phyloP scores from a whole-genome alignment of 2,329 filamentous ascomycete genomes.

The Paraconiothyrium brasiliense region DNA sequence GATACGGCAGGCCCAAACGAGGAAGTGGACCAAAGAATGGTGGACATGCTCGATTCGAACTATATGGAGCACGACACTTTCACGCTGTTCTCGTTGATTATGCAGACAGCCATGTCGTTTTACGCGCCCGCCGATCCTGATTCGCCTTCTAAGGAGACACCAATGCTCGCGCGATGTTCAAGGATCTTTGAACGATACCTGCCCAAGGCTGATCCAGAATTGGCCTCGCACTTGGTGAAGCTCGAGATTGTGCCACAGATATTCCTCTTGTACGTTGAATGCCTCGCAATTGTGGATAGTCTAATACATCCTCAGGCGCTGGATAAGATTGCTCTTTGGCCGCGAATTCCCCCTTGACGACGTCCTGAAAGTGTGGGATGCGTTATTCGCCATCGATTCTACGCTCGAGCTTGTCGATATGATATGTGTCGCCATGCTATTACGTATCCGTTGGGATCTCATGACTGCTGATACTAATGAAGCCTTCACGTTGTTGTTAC shows the following conservation, averaged over 20 bases:
- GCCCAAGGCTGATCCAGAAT: conserved; percentile 80
- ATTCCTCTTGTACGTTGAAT: conserved; percentile 80
- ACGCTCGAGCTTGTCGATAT: conserved; percentile 82
- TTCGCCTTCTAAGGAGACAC: conserved; percentile 58
- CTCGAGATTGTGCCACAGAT: conserved; percentile 96
- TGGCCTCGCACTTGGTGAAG: conserved; percentile 79
- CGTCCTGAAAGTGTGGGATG: conserved; percentile 87
- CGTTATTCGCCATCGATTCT: conserved; percentile 86
- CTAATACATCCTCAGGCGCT: conserved; percentile 68
- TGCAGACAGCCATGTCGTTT: conserved; percentile 86
- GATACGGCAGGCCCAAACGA: conserved; percentile 50
- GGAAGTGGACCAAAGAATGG: conserved; percentile 38
- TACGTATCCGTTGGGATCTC: conserved; percentile 90
- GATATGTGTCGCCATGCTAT: conserved; percentile 92
- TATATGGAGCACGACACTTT: conserved; percentile 94
- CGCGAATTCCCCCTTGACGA: conserved; percentile 92
- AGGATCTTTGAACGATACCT: conserved; percentile 87
- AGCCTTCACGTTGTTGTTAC: conserved; percentile 81
- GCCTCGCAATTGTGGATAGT: not conserved
- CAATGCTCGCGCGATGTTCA: conserved; percentile 85
- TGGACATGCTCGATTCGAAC: conserved; percentile 70
- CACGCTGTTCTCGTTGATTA: conserved; percentile 82
- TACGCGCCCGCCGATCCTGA: conserved; percentile 72
- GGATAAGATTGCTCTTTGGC: conserved; percentile 92
- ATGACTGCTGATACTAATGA: conserved; percentile 87